Evolutionary conservation across 805 yeast species (phyloP), one percentile per base, ranked within the genome.

Genomic region (Pichia scutulata): DNA sequence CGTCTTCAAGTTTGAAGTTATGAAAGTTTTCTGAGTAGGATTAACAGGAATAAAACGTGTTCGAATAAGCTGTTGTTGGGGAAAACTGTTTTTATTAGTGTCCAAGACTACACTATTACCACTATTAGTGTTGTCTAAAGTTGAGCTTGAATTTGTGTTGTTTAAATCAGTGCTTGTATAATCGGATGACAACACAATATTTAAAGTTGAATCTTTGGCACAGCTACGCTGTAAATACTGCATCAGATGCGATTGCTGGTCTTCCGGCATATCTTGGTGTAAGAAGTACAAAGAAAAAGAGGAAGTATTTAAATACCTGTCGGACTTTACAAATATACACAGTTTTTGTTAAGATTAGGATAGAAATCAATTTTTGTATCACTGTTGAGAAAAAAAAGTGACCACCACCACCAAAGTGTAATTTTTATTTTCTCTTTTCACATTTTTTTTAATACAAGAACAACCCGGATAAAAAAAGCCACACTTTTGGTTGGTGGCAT

Each of bases 211-310:
- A 28, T 46, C 40, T 21, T 28, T 39, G 8, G 48, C 16, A 21
- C 48, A 46, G 28, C 44, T 40, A 13, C 41, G 43, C 16, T 46
- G 48, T 5, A 46, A n/a, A n/a, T 46, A 46, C 13, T 36, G 41
- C 46, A 44, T 44, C 4, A 13, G 24, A 14, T 9, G 21, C 2
- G n/a, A 16, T 21, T 33, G 13, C 12, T 24, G 13, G 18, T 21
- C n/a, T 24, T 41, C 22, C 12, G 24, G 19, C 37, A 33, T 33
- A 8, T 19, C n/a, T 4, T 39, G 6, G 23, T 4, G 40, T 39
- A 12, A n/a, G 26, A 6, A 46, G 10, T 14, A 16, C 19, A 3
- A 7, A 23, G 23, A n/a, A 30, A 19, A 18, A 25, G 42, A 24
- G 33, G 33, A 28, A 8, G 30, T 10, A 26, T 26, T n/a, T n/a